Conservation (phyloP, 2,329 filamentous ascomycete genomes). For the Neofusicoccum parvum region DNA sequence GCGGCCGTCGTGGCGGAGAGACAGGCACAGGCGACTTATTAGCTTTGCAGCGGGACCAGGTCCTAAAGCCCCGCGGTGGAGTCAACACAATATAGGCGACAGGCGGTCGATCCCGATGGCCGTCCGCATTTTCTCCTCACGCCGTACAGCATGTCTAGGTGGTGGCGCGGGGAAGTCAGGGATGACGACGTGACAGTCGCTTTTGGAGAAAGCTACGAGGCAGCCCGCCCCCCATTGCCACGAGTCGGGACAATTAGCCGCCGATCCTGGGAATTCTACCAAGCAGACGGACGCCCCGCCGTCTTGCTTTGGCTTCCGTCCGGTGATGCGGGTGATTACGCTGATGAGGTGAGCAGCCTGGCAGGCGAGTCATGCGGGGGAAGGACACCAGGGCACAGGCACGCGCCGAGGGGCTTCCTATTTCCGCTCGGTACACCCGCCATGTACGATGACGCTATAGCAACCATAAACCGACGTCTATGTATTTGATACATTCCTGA, state of each 20-base stretch:
- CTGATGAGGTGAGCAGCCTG: too few species aligned
- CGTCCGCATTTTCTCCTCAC: slow-evolving; percentile 6
- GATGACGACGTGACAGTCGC: slow-evolving; percentile 8
- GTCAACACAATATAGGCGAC: slow-evolving; percentile 9
- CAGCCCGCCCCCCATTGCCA: background rate
- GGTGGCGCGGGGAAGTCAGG: slow-evolving; percentile 16
- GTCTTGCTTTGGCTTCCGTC: background rate
- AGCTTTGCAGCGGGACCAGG: background rate
- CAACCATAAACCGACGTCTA: slow-evolving; percentile 12
- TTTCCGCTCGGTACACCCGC: slow-evolving; percentile 1
- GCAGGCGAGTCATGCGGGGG: slow-evolving; percentile 11
- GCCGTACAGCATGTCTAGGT: slow-evolving; percentile 5
- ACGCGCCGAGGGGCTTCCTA: background rate
- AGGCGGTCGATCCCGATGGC: slow-evolving; percentile 14
- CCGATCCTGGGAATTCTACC: background rate
- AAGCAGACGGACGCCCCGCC: background rate
- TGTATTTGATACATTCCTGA: background rate
- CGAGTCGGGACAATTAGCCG: background rate
- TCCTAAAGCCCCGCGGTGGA: slow-evolving; percentile 4
- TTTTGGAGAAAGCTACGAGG: background rate
- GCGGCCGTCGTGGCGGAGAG: background rate
- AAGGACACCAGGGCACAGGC: background rate
- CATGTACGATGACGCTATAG: slow-evolving; percentile 13
- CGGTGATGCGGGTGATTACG: background rate
- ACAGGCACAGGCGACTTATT: slow-evolving; percentile 3